Evolutionary conservation across 2,329 filamentous ascomycete genomes (phyloP).

Genomic region (Xylaria sp.): DNA sequence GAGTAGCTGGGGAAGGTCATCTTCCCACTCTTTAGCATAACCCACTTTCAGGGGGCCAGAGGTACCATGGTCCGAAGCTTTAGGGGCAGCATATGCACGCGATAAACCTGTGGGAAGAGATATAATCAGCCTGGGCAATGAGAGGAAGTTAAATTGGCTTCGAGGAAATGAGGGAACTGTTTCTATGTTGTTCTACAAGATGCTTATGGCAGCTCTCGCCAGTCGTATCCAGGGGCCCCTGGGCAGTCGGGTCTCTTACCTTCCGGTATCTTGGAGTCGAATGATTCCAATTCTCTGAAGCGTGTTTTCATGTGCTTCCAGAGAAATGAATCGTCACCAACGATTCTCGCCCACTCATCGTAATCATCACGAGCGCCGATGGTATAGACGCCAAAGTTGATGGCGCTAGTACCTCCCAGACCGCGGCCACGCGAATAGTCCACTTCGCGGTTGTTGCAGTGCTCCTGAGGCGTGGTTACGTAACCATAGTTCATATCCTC

Average conservation of each 20-base stretch:
- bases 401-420: conserved; percentile 55
- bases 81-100: conserved; percentile 51
- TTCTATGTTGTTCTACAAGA: no score
- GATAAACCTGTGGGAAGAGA: conserved; percentile 42
- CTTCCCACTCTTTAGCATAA: conserved; percentile 53
- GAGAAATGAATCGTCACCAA: conserved; percentile 56
- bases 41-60: conserved; percentile 51
- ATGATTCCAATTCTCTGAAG: conserved; percentile 57
- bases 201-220: no score
- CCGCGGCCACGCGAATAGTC: conserved; percentile 54
- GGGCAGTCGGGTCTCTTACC: no score
- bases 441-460: conserved; percentile 48
- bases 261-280: conserved; percentile 49
- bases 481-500: conserved; percentile 56
- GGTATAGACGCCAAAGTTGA: conserved; percentile 60
- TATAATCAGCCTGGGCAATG: no score
- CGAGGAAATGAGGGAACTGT: no score
- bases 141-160: no score
- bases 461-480: conserved; percentile 50
- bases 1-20: conserved; percentile 47
- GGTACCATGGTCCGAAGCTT: conserved; percentile 50
- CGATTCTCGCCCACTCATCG: conserved; percentile 60
- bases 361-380: conserved; percentile 63
- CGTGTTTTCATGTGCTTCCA: conserved; percentile 57
- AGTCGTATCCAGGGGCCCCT: no score